These are phyloP conservation scores for Byssochlamys sp. DNA, from an alignment of 2,329 filamentous ascomycete species.

Conservation along the genomic window DNA sequence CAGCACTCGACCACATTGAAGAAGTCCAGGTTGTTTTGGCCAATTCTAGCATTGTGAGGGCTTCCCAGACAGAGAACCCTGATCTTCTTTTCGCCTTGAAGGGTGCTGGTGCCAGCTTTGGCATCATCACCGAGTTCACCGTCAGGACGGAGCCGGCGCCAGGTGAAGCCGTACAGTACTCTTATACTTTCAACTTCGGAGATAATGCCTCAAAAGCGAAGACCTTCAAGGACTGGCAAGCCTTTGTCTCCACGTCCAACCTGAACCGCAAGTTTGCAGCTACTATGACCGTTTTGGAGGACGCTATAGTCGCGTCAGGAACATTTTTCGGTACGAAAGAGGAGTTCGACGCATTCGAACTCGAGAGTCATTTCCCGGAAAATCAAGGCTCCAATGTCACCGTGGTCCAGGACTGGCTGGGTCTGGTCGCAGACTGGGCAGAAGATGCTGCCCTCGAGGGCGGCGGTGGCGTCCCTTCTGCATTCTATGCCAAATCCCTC, in stretches of 20 bases:
- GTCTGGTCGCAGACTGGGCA: constrained; percentile 16
- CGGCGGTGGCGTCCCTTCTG: constrained; percentile 33
- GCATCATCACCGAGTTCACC: constrained; percentile 31
- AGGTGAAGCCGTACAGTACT: constrained; percentile 48
- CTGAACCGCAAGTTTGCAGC: constrained; percentile 52
- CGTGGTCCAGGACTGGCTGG: constrained; percentile 21
- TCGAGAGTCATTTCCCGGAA: constrained; percentile 17
- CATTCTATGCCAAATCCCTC: constrained; percentile 52
- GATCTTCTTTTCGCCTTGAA: constrained; percentile 29
- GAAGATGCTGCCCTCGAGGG: constrained; percentile 16
- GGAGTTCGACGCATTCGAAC: constrained; percentile 41
- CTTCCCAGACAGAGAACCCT: constrained; percentile 18
- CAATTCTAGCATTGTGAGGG: constrained; percentile 24
- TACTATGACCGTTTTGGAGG: constrained; percentile 46
- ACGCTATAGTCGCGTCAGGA: constrained; percentile 49
- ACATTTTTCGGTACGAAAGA: constrained; percentile 52
- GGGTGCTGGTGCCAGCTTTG: constrained; percentile 30
- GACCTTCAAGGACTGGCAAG: constrained; percentile 51
- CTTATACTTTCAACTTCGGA: constrained; percentile 45
- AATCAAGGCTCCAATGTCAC: constrained; percentile 11
- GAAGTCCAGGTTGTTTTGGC: constrained; percentile 42
- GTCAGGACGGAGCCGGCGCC: constrained; percentile 29
- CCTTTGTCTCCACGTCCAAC: constrained; percentile 43
- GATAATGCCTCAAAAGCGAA: constrained; percentile 40
- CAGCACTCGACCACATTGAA: constrained; percentile 43